These are phyloP conservation scores for Parathielavia hyrcaniae DNA, from an alignment of 495 filamentous ascomycete species.

Conservation along the genomic window DNA sequence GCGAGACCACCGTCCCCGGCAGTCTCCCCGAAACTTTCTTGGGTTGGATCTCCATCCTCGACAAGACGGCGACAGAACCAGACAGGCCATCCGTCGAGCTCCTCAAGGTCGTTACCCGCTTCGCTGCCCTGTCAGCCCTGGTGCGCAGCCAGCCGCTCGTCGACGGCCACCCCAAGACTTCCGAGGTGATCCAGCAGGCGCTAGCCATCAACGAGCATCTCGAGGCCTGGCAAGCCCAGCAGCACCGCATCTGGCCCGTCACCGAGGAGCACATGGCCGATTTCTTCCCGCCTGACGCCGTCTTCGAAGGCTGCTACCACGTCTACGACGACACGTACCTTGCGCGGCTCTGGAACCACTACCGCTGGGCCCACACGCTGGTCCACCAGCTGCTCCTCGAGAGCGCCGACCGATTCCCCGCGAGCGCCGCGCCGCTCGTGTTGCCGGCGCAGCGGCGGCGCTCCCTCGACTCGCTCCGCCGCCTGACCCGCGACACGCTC, in stretches of 20 bases:
- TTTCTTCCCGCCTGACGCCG: constrained; percentile 34
- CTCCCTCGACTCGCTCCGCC: constrained; percentile 29
- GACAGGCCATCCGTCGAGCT: constrained; percentile 32
- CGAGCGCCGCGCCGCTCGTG: constrained; percentile 34
- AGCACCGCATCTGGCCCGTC: constrained; percentile 31
- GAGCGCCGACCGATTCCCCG: constrained; percentile 29
- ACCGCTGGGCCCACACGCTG: constrained; percentile 55
- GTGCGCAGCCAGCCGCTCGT: constrained; percentile 26
- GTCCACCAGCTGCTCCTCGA: constrained; percentile 49
- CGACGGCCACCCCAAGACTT: constrained; percentile 32
- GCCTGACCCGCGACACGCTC: constrained; percentile 38
- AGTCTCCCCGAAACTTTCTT: constrained; percentile 35
- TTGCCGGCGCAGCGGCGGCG: constrained; percentile 31
- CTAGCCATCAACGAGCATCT: constrained; percentile 35
- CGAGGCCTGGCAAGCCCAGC: constrained; percentile 29
- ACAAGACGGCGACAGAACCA: constrained; percentile 19
- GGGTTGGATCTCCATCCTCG: constrained; percentile 34
- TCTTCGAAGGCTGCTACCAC: constrained; percentile 56
- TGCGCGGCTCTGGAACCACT: constrained; percentile 56
- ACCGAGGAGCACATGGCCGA: constrained; percentile 19
- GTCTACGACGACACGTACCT: constrained; percentile 53
- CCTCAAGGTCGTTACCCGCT: constrained; percentile 28
- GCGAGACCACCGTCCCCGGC: constrained; percentile 31
- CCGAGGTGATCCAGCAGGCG: constrained; percentile 29
- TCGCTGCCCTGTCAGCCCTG: constrained; percentile 32